Base-by-base conservation (phyloP, 768 basidiomycete genomes). In the Kwoniella shandongensis region DNA sequence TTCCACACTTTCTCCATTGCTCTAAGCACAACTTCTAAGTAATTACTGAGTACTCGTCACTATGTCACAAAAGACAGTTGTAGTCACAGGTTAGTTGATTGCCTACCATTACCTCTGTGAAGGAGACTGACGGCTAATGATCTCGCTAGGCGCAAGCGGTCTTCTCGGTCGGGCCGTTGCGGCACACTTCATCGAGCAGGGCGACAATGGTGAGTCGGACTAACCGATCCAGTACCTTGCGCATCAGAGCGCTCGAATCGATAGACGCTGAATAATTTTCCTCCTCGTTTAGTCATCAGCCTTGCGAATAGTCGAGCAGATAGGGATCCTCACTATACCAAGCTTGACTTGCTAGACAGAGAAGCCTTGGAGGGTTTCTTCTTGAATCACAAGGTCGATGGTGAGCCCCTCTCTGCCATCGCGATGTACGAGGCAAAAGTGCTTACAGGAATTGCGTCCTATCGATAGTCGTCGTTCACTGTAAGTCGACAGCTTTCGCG, bases 131-230 rank as follows among this genome's bases (percentile, higher is more conserved):
- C 49, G 15, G 42, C 26, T 35, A 17, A 10, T 32, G n/a, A 29
- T 18, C 30, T 20, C 57, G 3, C 11, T 26, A 92, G 92, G 92
- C 61, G 92, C 92, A 54, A 93, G 91, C 32, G 94, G 94, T 26
- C 83, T 97, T 8, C 83, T 98, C 11, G 94, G 94, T 10, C 80
- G 86, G 6, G 89, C 89, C 0, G 83, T 94, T 8, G 83, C 82
- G 71, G 72, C 79, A 23, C 85, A 87, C 1, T 91, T 92, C 80
- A 79, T 80, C 8, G 18, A 40, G 0, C 57, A 65, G 3, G 65
- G 65, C 1, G 72, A 72, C 54, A 56, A 72, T 4, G 76, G 76
- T 78, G 35, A 66, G 71, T 44, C 25, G 67, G 11, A n/a, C 20
- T 10, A 17, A 1, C 7, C 11, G 8, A 23, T 26, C 23, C n/a